Evolutionary conservation across 2,329 filamentous ascomycete species (phyloP).

Genomic region (Alternaria brassicae): DNA sequence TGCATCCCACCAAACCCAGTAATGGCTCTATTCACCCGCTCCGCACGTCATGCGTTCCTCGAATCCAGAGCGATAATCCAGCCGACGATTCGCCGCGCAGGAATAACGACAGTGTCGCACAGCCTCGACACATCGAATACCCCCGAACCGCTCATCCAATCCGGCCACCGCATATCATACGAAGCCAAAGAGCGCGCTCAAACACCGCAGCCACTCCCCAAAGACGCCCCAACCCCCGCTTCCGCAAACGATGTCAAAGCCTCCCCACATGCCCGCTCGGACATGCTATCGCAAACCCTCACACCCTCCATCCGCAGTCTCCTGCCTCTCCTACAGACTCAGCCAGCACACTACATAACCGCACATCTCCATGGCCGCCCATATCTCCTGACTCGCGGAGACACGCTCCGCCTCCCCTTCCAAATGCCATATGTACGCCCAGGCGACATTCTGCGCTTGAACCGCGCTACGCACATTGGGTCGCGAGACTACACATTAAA

Average conservation of each 20-base stretch:
- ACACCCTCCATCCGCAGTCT: constrained; percentile 66
- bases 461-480: constrained; percentile 82
- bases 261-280: constrained; percentile 31
- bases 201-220: constrained; percentile 23
- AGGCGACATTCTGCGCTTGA: constrained; percentile 86
- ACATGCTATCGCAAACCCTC: constrained; percentile 50
- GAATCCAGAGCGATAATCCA: constrained; percentile 64
- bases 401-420: constrained; percentile 59
- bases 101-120: constrained; percentile 53
- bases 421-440: constrained; percentile 62
- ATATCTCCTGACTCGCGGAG: constrained; percentile 74
- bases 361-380: constrained; percentile 79
- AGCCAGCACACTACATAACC: constrained; percentile 79
- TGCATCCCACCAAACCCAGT: constrained; percentile 18
- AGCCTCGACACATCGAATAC: constrained; percentile 48
- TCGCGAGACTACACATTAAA: constrained; percentile 90
- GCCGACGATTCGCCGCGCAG: constrained; percentile 60
- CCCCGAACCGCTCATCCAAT: constrained; percentile 56
- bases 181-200: constrained; percentile 34
- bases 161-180: constrained; percentile 50
- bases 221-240: constrained; percentile 21
- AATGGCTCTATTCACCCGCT: constrained; percentile 56
- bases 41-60: constrained; percentile 68
- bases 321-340: constrained; percentile 74
- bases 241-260: constrained; percentile 25